A percentile compares a stretch with the other conserved stretches of the same genome.
Conservation (phyloP, 306 rosid genomes). For the Trifolium dubium region DNA sequence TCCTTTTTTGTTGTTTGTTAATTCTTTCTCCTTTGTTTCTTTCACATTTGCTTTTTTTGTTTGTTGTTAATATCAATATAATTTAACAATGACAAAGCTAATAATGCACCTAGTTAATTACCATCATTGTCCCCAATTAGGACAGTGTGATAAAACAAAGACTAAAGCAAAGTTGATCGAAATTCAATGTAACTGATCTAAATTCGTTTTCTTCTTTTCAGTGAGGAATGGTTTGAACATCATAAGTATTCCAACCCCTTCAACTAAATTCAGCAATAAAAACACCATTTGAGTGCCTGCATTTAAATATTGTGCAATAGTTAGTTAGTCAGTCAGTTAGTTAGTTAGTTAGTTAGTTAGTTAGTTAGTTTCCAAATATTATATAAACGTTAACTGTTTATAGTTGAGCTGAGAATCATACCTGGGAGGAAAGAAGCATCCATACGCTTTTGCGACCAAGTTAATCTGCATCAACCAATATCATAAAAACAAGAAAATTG, state of each 20-base stretch:
- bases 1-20: background rate
- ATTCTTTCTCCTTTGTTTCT: background rate
- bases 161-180: background rate
- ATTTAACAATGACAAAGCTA: background rate
- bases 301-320: background rate
- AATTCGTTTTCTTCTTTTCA: slow-evolving; percentile 22
- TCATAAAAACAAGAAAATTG: slow-evolving; percentile 6
- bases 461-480: slow-evolving; percentile 46
- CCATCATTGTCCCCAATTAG: slow-evolving; percentile 1
- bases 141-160: background rate
- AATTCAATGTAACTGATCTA: slow-evolving; percentile 28
- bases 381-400: background rate
- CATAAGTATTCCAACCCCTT: slow-evolving; percentile 48
- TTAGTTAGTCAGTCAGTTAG: no score
- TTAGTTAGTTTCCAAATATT: no score
- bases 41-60: background rate
- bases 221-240: slow-evolving; percentile 53
- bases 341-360: no score
- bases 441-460: slow-evolving; percentile 57
- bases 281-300: slow-evolving; percentile 54
- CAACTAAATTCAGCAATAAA: slow-evolving; percentile 41
- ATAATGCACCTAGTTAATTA: background rate
- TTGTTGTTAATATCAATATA: background rate
- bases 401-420: slow-evolving; percentile 21
- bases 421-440: slow-evolving; percentile 57